Evolutionary conservation across 768 basidiomycete genomes (phyloP), one percentile per base, ranked within the genome.

Genomic region (Lentinus brumalis): DNA sequence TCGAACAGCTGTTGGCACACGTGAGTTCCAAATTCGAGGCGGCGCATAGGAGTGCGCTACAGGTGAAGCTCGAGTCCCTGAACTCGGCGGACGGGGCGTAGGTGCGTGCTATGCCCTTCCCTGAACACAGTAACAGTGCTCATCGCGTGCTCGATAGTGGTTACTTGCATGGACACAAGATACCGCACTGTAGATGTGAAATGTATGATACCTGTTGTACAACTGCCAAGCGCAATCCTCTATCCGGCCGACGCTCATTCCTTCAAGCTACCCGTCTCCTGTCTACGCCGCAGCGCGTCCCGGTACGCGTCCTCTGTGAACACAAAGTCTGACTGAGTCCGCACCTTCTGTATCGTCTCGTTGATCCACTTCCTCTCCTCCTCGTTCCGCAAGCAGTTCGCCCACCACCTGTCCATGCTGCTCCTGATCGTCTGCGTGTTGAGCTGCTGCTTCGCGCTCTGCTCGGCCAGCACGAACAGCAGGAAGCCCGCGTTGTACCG

Each of bases 391-490:
- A 89, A 74, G 69, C 89, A 91, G 66, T 88, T 88, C 18, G 84
- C 83, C 89, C 89, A 91, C 86, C 87, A 92, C 58, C 78, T 76
- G 62, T 89, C 89, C 88, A 91, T 90, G 70, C 89, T 91, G 63
- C 74, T 73, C 51, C 72, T 70, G 51, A 90, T 74, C 11, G 73
- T 72, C 10, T 67, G 65, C n/a, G 81, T 76, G 66, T 83, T 77
- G 45, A 92, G 77, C 67, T 80, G 74, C 32, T 76, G 74, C 21
- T 76, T 69, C 69, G 87, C 84, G 66, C 86, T 88, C 69, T 90
- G 89, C 68, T 91, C 86, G 65, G 77, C 81, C 30, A 91, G 78
- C 60, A 91, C 78, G 68, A 88, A 86, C 46, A 91, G 77, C 46
- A 92, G 67, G 65, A 91, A 89, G 1, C 86, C 87, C 14, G 84